Evolutionary conservation across 2,329 filamentous ascomycete genomes (phyloP).

Genomic region (Hypoxylon sp.): DNA sequence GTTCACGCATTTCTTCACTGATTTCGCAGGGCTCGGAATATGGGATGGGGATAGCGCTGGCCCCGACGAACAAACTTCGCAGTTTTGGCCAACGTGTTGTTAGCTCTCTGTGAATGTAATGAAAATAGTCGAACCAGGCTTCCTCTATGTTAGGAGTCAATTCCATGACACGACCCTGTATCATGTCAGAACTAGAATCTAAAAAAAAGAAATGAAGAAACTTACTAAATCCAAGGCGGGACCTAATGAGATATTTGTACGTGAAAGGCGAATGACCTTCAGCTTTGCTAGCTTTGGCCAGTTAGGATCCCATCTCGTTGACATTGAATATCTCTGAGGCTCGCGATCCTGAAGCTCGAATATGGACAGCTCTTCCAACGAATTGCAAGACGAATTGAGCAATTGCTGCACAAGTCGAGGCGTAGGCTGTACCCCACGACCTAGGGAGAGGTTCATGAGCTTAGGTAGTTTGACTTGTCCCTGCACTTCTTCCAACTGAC

Average conservation of each 20-base stretch:
- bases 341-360: slow-evolving; percentile 23
- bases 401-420: slow-evolving; percentile 27
- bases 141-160: slow-evolving; percentile 46
- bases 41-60: not conserved
- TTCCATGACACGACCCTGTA: slow-evolving; percentile 31
- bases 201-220: not conserved
- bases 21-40: not conserved
- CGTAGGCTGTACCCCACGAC: slow-evolving; percentile 17
- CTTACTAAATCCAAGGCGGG: slow-evolving; percentile 37
- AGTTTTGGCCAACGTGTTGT: slow-evolving; percentile 19
- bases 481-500: not conserved
- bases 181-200: slow-evolving; percentile 22
- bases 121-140: slow-evolving; percentile 43
- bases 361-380: slow-evolving; percentile 45
- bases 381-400: slow-evolving; percentile 32
- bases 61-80: slow-evolving; percentile 36
- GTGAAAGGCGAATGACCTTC: slow-evolving; percentile 37
- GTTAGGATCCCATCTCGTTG: too few relatives aligned
- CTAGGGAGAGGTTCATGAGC: slow-evolving; percentile 42
- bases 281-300: slow-evolving; percentile 40
- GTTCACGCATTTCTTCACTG: slow-evolving; percentile 32
- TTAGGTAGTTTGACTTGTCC: slow-evolving; percentile 6
- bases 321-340: not conserved
- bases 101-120: not conserved
- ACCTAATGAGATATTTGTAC: too few relatives aligned